phyloP scores from a whole-genome alignment of 768 basidiomycete genomes.

The Leccinellum albellum region DNA sequence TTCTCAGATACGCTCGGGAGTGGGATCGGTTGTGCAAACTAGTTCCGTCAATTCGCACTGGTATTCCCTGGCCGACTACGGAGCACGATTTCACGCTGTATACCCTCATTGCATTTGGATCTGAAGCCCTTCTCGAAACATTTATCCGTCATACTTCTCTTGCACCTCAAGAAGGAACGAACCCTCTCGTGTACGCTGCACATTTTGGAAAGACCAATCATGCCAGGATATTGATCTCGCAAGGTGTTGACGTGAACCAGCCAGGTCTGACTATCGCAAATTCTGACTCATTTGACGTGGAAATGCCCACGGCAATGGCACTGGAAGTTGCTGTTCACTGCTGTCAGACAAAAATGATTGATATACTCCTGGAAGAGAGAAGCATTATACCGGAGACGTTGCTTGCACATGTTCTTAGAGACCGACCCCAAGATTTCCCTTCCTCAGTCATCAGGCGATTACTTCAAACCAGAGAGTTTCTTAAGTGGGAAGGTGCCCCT shows the following conservation, averaged over 20 bases:
- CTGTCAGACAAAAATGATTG: background rate
- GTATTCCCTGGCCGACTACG: slow-evolving; percentile 2
- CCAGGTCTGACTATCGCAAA: background rate
- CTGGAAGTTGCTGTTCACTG: background rate
- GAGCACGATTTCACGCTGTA: slow-evolving; percentile 4
- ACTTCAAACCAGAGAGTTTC: background rate
- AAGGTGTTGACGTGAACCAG: background rate
- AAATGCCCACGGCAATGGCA: background rate
- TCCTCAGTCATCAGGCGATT: background rate
- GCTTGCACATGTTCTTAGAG: background rate
- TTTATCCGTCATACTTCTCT: background rate
- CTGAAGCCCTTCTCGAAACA: background rate
- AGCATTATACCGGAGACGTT: background rate
- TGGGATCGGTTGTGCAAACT: slow-evolving; percentile 1
- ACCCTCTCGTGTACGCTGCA: slow-evolving; percentile 6
- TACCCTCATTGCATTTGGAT: slow-evolving; percentile 5
- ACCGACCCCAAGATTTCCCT: background rate
- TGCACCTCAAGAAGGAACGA: background rate
- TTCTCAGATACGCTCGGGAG: background rate
- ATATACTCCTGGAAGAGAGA: background rate
- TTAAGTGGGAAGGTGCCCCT: background rate
- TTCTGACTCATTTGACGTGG: background rate
- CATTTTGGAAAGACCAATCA: background rate
- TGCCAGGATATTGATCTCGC: background rate
- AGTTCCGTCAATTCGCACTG: background rate